phyloP scores from a whole-genome alignment of 139 green algal genomes.

The Mychonastes homosphaera region DNA sequence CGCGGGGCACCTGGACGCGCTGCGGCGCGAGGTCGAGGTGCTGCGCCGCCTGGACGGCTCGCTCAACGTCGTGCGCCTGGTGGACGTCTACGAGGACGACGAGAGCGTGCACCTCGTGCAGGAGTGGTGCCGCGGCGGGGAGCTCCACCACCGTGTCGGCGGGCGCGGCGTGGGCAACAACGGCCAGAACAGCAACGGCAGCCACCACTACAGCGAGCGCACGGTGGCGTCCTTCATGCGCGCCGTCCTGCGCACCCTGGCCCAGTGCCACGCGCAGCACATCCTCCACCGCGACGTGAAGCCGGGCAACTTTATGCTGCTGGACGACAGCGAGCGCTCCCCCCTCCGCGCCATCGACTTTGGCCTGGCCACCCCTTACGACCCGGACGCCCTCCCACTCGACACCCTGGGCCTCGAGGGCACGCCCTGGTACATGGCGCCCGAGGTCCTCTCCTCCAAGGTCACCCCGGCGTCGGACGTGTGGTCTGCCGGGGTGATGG shows the following conservation, averaged over 20 bases:
- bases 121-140: conserved; percentile 70
- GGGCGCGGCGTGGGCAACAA: not conserved
- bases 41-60: conserved; percentile 56
- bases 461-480: conserved; percentile 60
- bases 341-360: conserved; percentile 83
- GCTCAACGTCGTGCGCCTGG: conserved; percentile 63
- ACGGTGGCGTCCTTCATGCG: conserved; percentile 55
- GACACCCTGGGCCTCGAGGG: conserved; percentile 70
- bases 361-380: conserved; percentile 67
- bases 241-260: conserved; percentile 51
- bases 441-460: conserved; percentile 62
- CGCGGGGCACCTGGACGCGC: conserved; percentile 46
- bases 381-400: conserved; percentile 46
- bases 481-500: conserved; percentile 79
- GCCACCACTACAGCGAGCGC: conserved; percentile 33
- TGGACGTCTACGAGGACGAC: conserved; percentile 68
- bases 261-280: conserved; percentile 58
- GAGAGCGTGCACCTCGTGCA: conserved; percentile 65
- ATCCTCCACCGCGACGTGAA: conserved; percentile 83
- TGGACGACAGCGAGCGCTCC: conserved; percentile 37
- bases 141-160: conserved; percentile 64
- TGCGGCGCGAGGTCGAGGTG: conserved; percentile 51
- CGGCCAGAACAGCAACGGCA: not conserved
- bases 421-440: conserved; percentile 66
- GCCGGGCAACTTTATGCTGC: conserved; percentile 83